phyloP scores from a whole-genome alignment of 1,284 basidiomycete genomes.

The Ustilago hordei region DNA sequence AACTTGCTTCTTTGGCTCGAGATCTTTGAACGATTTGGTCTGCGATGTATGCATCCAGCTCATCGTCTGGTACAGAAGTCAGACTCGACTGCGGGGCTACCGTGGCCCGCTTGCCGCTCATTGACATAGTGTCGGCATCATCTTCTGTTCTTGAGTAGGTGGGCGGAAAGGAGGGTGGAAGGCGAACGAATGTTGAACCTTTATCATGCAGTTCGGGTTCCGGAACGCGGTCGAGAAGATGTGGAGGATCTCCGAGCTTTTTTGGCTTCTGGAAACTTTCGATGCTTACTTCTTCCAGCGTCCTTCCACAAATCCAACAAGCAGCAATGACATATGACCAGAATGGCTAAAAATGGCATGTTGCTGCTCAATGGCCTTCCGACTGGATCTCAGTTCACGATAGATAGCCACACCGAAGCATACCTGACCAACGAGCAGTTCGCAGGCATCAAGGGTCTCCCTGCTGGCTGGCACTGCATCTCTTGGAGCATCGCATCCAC shows the following conservation, averaged over 20 bases:
- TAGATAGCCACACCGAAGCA: conserved; percentile 31
- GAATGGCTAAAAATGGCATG: background rate
- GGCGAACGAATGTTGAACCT: background rate
- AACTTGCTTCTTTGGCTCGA: background rate
- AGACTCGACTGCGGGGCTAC: background rate
- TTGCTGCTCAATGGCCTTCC: conserved; percentile 35
- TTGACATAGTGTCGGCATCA: background rate
- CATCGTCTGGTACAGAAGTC: conserved; percentile 20
- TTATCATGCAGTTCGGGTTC: background rate
- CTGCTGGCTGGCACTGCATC: conserved; percentile 48
- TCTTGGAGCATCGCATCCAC: conserved; percentile 27
- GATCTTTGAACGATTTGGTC: conserved; percentile 41
- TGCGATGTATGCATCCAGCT: conserved; percentile 52
- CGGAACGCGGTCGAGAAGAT: background rate
- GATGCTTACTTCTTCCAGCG: background rate
- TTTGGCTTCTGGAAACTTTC: background rate
- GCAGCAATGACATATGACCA: background rate
- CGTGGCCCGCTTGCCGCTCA: background rate
- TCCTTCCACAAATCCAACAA: background rate
- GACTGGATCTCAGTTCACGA: conserved; percentile 22
- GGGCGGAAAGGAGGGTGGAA: background rate
- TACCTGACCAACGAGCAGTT: conserved; percentile 42
- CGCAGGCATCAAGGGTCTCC: conserved; percentile 37
- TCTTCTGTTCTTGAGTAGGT: background rate
- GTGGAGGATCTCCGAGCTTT: conserved; percentile 1